Evolutionary conservation across 306 rosid species (phyloP), one percentile per base, ranked within the genome.

Genomic region (Trichosanthes truncata): DNA sequence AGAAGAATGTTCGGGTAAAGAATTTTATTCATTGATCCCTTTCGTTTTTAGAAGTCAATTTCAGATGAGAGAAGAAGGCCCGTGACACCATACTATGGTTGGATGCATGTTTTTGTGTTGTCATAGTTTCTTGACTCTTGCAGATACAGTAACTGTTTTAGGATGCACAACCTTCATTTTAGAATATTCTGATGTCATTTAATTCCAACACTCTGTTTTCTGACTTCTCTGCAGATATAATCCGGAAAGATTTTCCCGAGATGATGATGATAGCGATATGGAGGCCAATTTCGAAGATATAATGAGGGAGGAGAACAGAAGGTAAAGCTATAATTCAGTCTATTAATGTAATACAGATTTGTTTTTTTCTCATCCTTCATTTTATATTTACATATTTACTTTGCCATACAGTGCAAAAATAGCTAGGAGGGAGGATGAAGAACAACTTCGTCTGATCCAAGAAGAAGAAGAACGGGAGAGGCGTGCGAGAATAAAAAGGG

Each of bases 281-380:
- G 99, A 95, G 80, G 99, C 92, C 26, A 88, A 86, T 82, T 95
- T 84, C 45, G 91, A 91, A 0, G 96, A 92, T 67, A 95, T 95
- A 38, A 25, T 81, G 93, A 77, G 2, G 85, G 99, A 95, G 82
- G 99, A 95, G 87, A 77, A 13, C 41, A 84, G 83, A 78, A 95
- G 97, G 98, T 95, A 62, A 52, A 71, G 38, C 55, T 71, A 48
- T 23, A 15, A 25, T 6, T 41, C 15, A 31, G 3, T 63, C 18
- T 20, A 43, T 21, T 67, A 29, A 1, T 68, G 74, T 11, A 41
- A 41, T 40, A 3, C 7, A 66, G 14, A 36, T 45, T 6, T 23
- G 1, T 2, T 14, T 17, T n/a, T 68, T 7, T 5, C 33, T 69
- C 21, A 21, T 23, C 63, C 40, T 61, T 14, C 40, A 61, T 61